phyloP scores from a whole-genome alignment of 2,329 filamentous ascomycete species.

The Pseudogymnoascus sp. region DNA sequence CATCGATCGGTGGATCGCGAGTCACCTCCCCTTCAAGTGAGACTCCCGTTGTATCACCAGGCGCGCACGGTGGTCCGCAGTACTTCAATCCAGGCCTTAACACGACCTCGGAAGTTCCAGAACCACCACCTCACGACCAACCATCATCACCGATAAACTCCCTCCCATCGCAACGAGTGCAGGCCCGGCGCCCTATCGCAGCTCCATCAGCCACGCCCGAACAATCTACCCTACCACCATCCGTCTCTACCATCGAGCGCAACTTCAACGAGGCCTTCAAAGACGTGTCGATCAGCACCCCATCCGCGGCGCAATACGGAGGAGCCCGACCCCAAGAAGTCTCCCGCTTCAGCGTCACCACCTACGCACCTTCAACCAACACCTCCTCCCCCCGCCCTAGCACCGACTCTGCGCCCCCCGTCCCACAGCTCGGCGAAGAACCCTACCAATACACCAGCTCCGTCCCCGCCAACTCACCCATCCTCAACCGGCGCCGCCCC shows the following conservation, averaged over 20 bases:
- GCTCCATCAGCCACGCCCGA: not conserved
- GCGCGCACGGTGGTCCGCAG: slow-evolving; percentile 14
- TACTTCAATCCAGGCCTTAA: slow-evolving; percentile 8
- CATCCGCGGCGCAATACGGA: not conserved
- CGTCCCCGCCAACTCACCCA: slow-evolving; percentile 16
- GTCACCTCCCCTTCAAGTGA: slow-evolving; percentile 21
- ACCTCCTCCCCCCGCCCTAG: slow-evolving; percentile 23
- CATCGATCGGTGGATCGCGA: slow-evolving; percentile 14
- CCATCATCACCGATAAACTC: not conserved
- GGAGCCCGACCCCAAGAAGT: slow-evolving; percentile 22
- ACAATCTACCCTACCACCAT: slow-evolving; percentile 9
- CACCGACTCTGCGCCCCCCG: slow-evolving; percentile 19
- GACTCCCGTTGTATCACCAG: slow-evolving; percentile 21
- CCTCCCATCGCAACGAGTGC: slow-evolving; percentile 5
- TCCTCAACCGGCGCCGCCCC: slow-evolving; percentile 26
- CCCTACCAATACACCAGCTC: slow-evolving; percentile 16
- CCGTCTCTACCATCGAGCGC: slow-evolving; percentile 21
- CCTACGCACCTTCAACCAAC: slow-evolving; percentile 25
- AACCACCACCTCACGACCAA: not conserved
- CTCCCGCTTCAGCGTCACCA: slow-evolving; percentile 28
- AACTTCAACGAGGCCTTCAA: slow-evolving; percentile 23
- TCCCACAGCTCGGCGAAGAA: not conserved
- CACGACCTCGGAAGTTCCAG: slow-evolving; percentile 15
- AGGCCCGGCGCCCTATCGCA: not conserved
- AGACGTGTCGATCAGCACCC: slow-evolving; percentile 14